Conservation (phyloP, 1,139 yeast genomes). For the Protomyces lactucae-debilis region DNA sequence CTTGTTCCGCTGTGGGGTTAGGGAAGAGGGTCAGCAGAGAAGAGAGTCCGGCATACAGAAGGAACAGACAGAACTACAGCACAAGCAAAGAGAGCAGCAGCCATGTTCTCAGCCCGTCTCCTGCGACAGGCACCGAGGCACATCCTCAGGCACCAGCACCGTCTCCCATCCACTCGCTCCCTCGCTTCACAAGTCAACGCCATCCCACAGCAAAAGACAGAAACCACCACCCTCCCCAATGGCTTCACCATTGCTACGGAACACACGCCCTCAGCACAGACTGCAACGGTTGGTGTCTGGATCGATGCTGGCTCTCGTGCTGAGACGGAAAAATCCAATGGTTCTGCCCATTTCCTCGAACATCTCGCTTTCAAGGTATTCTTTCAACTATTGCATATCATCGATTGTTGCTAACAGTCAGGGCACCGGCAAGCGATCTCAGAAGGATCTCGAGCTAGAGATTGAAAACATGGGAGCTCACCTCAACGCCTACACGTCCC, state of each 20-base stretch:
- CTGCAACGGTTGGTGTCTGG: constrained; percentile 84
- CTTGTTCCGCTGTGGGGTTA: not conserved
- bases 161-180: not conserved
- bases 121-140: not conserved
- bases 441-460: constrained; percentile 78
- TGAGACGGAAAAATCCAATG: constrained; percentile 74
- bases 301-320: constrained; percentile 98
- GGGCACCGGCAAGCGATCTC: constrained; percentile 81
- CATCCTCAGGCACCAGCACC: not conserved
- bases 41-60: not conserved
- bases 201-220: constrained; percentile 40
- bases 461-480: constrained; percentile 96
- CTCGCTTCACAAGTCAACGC: not conserved
- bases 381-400: not conserved
- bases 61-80: not conserved
- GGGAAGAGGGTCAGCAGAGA: not conserved
- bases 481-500: constrained; percentile 50
- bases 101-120: not conserved
- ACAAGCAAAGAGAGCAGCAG: not conserved
- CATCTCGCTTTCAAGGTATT: constrained; percentile 77
- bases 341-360: constrained; percentile 95
- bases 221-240: constrained; percentile 63
- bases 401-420: not conserved
- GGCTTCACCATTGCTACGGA: constrained; percentile 92
- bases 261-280: constrained; percentile 74